Conservation (phyloP, 352 stramenopile genomes). For the Pythium vanterpoolii region DNA sequence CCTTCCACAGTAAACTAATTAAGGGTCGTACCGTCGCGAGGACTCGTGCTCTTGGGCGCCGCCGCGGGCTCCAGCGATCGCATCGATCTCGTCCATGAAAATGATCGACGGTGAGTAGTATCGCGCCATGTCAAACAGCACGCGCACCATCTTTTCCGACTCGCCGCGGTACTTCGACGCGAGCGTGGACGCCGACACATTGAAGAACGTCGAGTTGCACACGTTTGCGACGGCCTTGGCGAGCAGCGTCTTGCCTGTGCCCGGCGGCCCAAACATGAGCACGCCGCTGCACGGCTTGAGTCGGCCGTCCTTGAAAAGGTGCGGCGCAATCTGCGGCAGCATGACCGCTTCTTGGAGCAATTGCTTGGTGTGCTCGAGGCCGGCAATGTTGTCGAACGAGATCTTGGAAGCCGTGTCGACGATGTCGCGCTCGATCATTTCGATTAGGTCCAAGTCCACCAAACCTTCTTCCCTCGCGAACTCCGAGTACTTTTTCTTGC, state of each 20-base stretch:
- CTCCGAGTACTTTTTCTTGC: constrained; percentile 79
- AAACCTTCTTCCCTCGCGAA: constrained; percentile 70
- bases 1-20: background rate
- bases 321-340: constrained; percentile 80
- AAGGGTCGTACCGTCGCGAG: constrained; percentile 50
- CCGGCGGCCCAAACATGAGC: constrained; percentile 90
- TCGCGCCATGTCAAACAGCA: constrained; percentile 97
- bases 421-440: constrained; percentile 86
- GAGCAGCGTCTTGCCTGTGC: constrained; percentile 99
- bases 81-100: constrained; percentile 99
- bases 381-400: constrained; percentile 80
- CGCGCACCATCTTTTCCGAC: constrained; percentile 95
- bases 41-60: constrained; percentile 81
- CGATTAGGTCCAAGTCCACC: constrained; percentile 80
- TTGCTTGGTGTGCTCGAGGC: constrained; percentile 80
- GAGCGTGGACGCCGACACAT: constrained; percentile 91
- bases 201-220: constrained; percentile 98
- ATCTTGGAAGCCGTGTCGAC: constrained; percentile 74
- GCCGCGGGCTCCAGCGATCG: constrained; percentile 79
- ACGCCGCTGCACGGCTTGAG: constrained; percentile 82
- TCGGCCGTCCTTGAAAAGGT: constrained; percentile 80
- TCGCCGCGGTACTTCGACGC: constrained; percentile 94
- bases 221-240: constrained; percentile 99
- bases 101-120: constrained; percentile 97
- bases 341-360: constrained; percentile 85